Base-by-base conservation (phyloP, 768 basidiomycete genomes). In the Pisolithus albus region DNA sequence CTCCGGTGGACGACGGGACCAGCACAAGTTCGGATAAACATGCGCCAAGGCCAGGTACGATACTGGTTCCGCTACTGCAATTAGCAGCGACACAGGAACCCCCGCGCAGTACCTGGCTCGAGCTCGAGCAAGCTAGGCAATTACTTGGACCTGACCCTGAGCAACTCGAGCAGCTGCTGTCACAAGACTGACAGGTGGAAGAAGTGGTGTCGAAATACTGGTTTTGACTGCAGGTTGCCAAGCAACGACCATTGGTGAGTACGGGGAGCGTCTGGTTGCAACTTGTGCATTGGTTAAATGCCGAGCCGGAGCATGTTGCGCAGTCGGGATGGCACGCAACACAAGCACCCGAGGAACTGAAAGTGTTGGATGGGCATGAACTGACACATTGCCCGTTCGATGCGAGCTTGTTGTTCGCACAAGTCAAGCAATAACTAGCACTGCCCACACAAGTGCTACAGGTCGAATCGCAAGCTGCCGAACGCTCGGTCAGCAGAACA, bases 271-370 rank as follows among this genome's bases (percentile, higher is more conserved):
- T 69, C 24, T 81, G 59, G 30, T 81, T 75, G 61, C 91, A 93
- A 45, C 79, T 78, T 7, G 81, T 75, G 67, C 92, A 95, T 62
- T 92, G 84, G 61, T 80, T 82, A 70, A 89, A 89, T 0, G 82
- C 78, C 19, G 77, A 60, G n/a, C 89, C 90, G 21, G 82, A 81
- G 67, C 92, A 95, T 1, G 85, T 82, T 15, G 80, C 81, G 61
- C 92, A 95, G 62, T 94, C 92, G 0, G 89, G 82, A 53, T 94
- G 91, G 65, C 92, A 95, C 5, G 82, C 59, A 50, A 81, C 61
- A 70, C 92, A 94, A 24, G 78, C 68, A 21, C 82, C 79, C 28
- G 80, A 75, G 10, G 86, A 77, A 48, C 74, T 69, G 69, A 92
- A 85, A 2, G 83, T 79, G 53, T 80, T 81, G 37, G 82, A 75